A percentile compares a stretch with the other conserved stretches of the same genome.
phyloP scores from a whole-genome alignment of 768 basidiomycete species.

The Rhodocollybia butyracea region DNA sequence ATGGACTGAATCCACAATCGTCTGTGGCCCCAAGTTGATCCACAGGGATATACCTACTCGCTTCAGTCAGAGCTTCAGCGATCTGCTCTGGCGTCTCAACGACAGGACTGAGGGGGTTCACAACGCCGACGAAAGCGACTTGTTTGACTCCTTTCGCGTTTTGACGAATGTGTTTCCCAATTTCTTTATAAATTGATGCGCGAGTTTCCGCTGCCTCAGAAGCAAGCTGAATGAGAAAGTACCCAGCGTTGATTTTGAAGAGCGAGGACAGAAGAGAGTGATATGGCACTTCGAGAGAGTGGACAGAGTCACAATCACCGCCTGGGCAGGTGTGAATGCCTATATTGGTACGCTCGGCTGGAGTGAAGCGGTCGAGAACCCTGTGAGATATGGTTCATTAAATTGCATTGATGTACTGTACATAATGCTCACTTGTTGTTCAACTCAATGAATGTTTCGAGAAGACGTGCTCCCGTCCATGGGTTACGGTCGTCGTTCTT shows the following conservation, averaged over 20 bases:
- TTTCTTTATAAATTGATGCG: conserved; percentile 2
- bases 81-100: conserved; percentile 3
- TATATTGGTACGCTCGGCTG: conserved; percentile 2
- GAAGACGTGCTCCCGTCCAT: conserved; percentile 4
- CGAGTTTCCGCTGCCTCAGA: neutral
- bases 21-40: conserved; percentile 7
- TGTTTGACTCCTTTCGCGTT: conserved; percentile 6
- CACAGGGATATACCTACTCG: conserved; percentile 3
- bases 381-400: neutral
- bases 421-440: conserved; percentile 1
- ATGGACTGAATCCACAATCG: conserved; percentile 8
- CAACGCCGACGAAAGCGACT: conserved; percentile 5
- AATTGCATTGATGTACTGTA: neutral
- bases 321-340: conserved; percentile 7
- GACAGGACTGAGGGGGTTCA: conserved; percentile 1
- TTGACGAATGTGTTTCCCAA: conserved; percentile 5
- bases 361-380: conserved; percentile 6
- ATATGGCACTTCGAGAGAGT: conserved; percentile 6
- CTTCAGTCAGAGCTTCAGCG: neutral
- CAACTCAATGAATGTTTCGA: conserved; percentile 1
- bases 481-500: conserved; percentile 7
- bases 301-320: conserved; percentile 7
- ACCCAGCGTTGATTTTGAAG: conserved; percentile 6
- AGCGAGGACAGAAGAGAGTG: neutral
- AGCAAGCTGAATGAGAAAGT: conserved; percentile 8